Base-by-base conservation (phyloP, 495 filamentous ascomycete genomes). In the Glutinoglossum americanum region DNA sequence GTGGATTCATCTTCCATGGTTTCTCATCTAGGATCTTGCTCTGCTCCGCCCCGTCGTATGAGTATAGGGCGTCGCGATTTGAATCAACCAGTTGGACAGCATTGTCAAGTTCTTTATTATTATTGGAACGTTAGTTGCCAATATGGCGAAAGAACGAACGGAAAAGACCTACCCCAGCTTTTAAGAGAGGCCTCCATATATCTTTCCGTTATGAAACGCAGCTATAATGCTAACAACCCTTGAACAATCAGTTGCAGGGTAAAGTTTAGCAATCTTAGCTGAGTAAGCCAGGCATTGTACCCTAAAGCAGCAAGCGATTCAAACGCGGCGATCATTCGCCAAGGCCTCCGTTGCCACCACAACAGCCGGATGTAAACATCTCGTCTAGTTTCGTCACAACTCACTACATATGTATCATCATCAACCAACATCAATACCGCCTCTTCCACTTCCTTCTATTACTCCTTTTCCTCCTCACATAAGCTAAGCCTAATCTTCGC, bases 51-150 rank as follows among this genome's bases (percentile, higher is more conserved):
- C 73, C 67, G 59, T 85, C 75, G 71, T 93, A 94, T 65, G 73
- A 71, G 73, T 97, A 99, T 62, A 97, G 87, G 39, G 88, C 85
- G 67, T 99, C 93, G 58, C 85, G 85, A 58, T 77, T 76, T 56
- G 84, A 79, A 67, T 97, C 87, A 59, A 93, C 83, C 23, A 96
- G 78, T 62, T 79, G 74, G 71, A 93, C 73, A 41, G 80, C 78
- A 70, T 94, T 95, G 68, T 92, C 87, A 61, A 94, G 82, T 76
- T 96, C 92, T 95, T 63, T 10, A 57, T 11, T 27, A 33, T 6
- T 1, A 28, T 41, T 11, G 10, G 41, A 21, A 1, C 13, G 41
- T 45, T n/a, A 45, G 41, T 30, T 54, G 27, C n/a, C 37, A n/a
- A 55, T 32, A n/a, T 19, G 3, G 7, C 23, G 26, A 0, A 21